Evolutionary conservation across 1,284 basidiomycete species (phyloP), one percentile per base, ranked within the genome.

Genomic region (Ustilago bromivora): DNA sequence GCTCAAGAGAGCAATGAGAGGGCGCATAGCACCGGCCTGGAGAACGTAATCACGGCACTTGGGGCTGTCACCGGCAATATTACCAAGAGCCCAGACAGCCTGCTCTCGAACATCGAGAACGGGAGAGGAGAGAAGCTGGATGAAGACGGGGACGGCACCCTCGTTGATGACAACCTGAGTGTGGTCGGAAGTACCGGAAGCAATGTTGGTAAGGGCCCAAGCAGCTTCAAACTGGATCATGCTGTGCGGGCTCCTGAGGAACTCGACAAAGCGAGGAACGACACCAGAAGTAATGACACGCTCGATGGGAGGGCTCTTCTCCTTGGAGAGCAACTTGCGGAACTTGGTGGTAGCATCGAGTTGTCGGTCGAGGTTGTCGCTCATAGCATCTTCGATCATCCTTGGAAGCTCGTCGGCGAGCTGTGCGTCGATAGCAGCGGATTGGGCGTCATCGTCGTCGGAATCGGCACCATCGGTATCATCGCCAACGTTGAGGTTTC

Each of bases 151-250:
- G 34, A 99, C 96, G 46, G 96, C 96, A 67, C 93, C 92, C 38
- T 95, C 93, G 78, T 90, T 91, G 87, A 99, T 99, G 64, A 99
- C 97, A 69, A 98, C 95, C 88, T 98, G 95, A 54, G 96, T 99
- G 88, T 99, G 97, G 79, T 97, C 94, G 38, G 96, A 96, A 41
- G 97, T 99, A 57, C 97, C 97, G 61, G 97, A 99, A 17, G 97
- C 97, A 81, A 99, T 99, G 89, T 99, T 99, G 84, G 97, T 99
- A 81, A 99, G 90, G 53, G 97, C 97, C 97, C 97, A 99, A 8
- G 97, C 97, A 61, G 97, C 96, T 88, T 99, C 96, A 84, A 99
- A 99, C 94, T 98, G 96, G 81, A 99, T 92, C 94, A 98, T 96
- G 59, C 94, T 92, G 87, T 96, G 93, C 66, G 92, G 91, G 78